phyloP scores from a whole-genome alignment of 306 rosid genomes.

The Clitoria ternatea region DNA sequence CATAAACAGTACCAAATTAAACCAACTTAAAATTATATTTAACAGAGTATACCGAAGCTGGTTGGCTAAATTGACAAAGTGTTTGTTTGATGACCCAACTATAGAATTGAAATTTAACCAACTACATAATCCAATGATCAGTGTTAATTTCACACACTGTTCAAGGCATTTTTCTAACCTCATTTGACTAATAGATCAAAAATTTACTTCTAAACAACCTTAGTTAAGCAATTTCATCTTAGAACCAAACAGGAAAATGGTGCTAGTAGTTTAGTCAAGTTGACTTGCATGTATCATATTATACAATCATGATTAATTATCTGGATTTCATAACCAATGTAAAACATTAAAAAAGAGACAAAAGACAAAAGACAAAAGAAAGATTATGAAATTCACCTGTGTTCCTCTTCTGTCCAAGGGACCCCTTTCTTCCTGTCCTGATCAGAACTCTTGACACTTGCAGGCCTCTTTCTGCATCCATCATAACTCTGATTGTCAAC shows the following conservation, averaged over 20 bases:
- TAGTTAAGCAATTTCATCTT: too few species aligned
- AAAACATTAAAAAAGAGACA: not conserved
- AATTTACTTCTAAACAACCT: too few species aligned
- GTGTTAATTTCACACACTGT: too few species aligned
- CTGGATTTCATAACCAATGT: not conserved
- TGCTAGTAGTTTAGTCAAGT: not conserved
- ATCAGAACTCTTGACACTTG: slow-evolving; percentile 26
- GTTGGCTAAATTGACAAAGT: too few species aligned
- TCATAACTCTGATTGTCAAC: slow-evolving; percentile 37
- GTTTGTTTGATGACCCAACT: too few species aligned
- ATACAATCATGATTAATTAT: not conserved
- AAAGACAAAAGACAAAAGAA: not conserved
- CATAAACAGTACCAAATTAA: not conserved
- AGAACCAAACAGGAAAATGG: not conserved
- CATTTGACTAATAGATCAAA: too few species aligned
- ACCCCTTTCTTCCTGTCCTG: slow-evolving; percentile 54
- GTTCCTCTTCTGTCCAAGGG: slow-evolving; percentile 63
- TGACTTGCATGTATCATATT: not conserved
- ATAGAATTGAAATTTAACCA: too few species aligned
- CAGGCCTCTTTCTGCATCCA: slow-evolving; percentile 45
- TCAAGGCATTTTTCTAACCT: too few species aligned
- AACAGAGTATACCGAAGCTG: too few species aligned
- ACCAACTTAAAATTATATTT: not conserved
- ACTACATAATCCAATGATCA: too few species aligned
- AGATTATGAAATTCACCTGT: slow-evolving; percentile 40